Conservation (phyloP, 2,329 filamentous ascomycete genomes). For the Stagonosporopsis vannaccii region DNA sequence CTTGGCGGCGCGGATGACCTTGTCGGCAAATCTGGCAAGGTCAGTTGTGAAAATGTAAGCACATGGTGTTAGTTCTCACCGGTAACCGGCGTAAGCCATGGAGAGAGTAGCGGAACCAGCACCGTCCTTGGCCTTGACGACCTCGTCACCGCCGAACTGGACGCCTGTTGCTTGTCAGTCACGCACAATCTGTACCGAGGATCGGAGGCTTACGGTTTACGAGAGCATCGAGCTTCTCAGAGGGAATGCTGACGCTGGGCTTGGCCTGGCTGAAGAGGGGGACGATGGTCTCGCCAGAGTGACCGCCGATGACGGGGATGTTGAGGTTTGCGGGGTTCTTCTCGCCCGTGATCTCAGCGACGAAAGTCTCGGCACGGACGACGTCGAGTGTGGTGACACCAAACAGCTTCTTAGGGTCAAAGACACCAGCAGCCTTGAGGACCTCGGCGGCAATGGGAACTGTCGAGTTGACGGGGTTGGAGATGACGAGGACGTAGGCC, state of each 20-base stretch:
- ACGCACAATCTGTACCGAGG: not conserved
- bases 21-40: conserved; percentile 80
- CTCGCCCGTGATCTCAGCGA: conserved; percentile 82
- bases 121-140: conserved; percentile 93
- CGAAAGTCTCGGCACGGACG: conserved; percentile 96
- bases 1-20: conserved; percentile 84
- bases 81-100: conserved; percentile 95
- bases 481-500: conserved; percentile 95
- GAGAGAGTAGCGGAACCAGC: conserved; percentile 89
- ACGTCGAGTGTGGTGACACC: conserved; percentile 99
- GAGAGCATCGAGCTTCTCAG: conserved; percentile 87
- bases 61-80: conserved; percentile 60
- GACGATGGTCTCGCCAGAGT: conserved; percentile 98
- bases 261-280: conserved; percentile 93
- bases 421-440: conserved; percentile 90
- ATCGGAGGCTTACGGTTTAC: conserved; percentile 73
- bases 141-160: conserved; percentile 97
- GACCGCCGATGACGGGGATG: conserved; percentile 93
- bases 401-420: conserved; percentile 94
- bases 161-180: conserved; percentile 62
- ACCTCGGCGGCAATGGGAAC: conserved; percentile 98
- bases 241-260: conserved; percentile 79
- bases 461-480: conserved; percentile 99
- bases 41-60: conserved; percentile 16
- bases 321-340: conserved; percentile 81